Evolutionary conservation across 495 filamentous ascomycete species (phyloP), one percentile per base, ranked within the genome.

Genomic region (Choiromyces venosus): DNA sequence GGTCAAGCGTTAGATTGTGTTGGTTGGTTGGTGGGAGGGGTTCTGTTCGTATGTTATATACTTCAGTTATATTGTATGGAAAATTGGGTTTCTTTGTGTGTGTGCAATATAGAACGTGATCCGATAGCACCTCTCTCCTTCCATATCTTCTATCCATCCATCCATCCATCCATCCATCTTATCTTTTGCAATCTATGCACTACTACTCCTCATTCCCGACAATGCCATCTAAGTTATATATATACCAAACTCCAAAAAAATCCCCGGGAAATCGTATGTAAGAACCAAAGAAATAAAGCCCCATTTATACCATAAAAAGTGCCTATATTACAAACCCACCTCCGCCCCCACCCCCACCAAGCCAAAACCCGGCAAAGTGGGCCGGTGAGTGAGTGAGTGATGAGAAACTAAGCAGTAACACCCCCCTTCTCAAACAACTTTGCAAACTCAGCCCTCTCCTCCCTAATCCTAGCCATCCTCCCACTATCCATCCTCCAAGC

Each of bases 401-500:
- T 25, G 25, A 25, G 46, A 56, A 29, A n/a, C 37, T 72, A 73
- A 66, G 67, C 36, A 37, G 39, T 29, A 71, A 68, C 33, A 68
- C 65, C 38, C 33, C 52, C 36, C 71, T 68, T 38, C 37, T 70
- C 69, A 39, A 77, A 77, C 14, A 33, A 37, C 29, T 39, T 44
- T 52, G 69, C 74, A 18, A 77, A 52, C 79, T 87, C 80, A 65
- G 84, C 79, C 52, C 91, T 87, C 46, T 85, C 83, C 44, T 85
- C 87, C 56, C 87, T 86, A 66, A 97, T 82, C 80, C 90, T 85
- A 78, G 84, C 81, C 81, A 85, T 88, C 74, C 92, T 87, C 83
- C 89, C 86, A 71, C 87, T 84, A 7, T 89, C 93, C 87, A 97
- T 84, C 56, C 85, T 86, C 95, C 95, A 99, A 70, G 88, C 86